These are phyloP conservation scores for Citrullus mucosospermus DNA, from an alignment of 306 rosid species.

Conservation along the genomic window DNA sequence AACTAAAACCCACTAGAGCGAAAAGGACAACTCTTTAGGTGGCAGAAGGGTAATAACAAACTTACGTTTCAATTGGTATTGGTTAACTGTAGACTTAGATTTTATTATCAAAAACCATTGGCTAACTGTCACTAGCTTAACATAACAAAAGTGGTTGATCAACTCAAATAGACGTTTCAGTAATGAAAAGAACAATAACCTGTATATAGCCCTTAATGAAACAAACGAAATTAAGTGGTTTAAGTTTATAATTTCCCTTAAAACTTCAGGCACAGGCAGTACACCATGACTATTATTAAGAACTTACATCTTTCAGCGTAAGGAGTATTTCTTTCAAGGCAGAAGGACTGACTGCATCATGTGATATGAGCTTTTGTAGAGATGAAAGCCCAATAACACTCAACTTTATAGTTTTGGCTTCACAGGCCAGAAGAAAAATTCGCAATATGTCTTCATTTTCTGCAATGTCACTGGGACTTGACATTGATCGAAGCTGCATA, in stretches of 20 bases:
- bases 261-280: background rate
- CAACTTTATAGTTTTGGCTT: slow-evolving; percentile 67
- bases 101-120: background rate
- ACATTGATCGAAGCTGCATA: slow-evolving; percentile 79
- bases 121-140: background rate
- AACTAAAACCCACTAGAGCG: background rate
- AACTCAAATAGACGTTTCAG: background rate
- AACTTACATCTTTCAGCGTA: slow-evolving; percentile 85
- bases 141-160: background rate
- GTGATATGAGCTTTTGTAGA: slow-evolving; percentile 83
- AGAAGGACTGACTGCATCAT: slow-evolving; percentile 74
- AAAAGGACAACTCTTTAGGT: background rate
- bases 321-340: slow-evolving; percentile 65
- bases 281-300: background rate
- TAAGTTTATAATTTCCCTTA: background rate
- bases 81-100: background rate
- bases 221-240: background rate
- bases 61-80: background rate
- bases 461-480: slow-evolving; percentile 81
- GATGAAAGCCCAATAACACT: slow-evolving; percentile 93
- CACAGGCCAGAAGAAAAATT: slow-evolving; percentile 89
- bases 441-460: slow-evolving; percentile 80
- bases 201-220: background rate
- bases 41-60: background rate
- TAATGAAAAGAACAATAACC: background rate